Conservation (phyloP, 495 filamentous ascomycete species). For the Trichoderma parareesei region DNA sequence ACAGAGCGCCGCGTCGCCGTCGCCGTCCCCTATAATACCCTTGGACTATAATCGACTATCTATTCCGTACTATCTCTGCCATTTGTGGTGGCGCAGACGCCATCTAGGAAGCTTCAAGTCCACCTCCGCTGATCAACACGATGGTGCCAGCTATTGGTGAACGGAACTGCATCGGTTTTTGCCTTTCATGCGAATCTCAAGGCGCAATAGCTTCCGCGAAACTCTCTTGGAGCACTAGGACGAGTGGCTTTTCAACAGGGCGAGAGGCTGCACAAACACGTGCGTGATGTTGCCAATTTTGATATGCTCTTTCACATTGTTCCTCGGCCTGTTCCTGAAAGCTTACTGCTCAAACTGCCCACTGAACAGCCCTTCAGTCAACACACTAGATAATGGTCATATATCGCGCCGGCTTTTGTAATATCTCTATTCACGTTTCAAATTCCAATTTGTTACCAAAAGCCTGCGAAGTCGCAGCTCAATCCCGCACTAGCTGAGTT, state of each 20-base stretch:
- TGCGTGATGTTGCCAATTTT: not conserved
- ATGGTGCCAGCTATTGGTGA: not conserved
- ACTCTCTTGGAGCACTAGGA: not conserved
- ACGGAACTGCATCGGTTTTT: too few relatives aligned
- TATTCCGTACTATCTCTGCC: not conserved
- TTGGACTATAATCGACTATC: too few relatives aligned
- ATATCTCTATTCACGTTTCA: not conserved
- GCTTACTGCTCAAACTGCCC: not conserved
- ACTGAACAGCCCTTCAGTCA: not conserved
- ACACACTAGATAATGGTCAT: not conserved
- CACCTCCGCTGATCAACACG: slow-evolving; percentile 1
- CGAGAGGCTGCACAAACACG: not conserved
- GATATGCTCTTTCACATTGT: not conserved
- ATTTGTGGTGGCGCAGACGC: not conserved
- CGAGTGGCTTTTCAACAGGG: not conserved
- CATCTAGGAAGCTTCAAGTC: not conserved
- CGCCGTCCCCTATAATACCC: too few relatives aligned
- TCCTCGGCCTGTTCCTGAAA: slow-evolving; percentile 9
- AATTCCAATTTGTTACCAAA: not conserved
- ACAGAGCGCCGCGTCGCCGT: too few relatives aligned
- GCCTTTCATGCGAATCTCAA: too few relatives aligned
- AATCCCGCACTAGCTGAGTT: not conserved
- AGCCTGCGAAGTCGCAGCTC: not conserved
- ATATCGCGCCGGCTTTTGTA: too few relatives aligned
- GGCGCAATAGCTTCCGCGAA: not conserved